Evolutionary conservation across 495 filamentous ascomycete genomes (phyloP).

Genomic region (Aspergillus kassunensis): DNA sequence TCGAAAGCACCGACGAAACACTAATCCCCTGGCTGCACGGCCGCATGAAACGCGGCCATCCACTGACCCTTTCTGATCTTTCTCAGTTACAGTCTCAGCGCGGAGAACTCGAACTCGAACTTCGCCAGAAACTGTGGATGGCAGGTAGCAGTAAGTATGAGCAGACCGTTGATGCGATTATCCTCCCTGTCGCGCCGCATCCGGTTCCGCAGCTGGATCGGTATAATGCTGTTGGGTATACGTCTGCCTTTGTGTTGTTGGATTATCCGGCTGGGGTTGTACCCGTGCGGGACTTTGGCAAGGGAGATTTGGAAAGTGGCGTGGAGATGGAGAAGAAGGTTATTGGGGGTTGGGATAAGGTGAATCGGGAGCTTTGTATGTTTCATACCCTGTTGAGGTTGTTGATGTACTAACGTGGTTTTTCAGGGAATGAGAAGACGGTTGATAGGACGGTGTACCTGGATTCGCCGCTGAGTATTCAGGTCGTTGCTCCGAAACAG

Average conservation of each 20-base stretch:
- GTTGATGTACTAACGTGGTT: conserved; percentile 1
- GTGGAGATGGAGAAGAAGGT: conserved; percentile 38
- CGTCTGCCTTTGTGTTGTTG: conserved; percentile 55
- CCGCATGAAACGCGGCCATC: conserved; percentile 40
- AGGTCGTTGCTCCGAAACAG: conserved; percentile 57
- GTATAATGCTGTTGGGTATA: conserved; percentile 61
- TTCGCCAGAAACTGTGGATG: conserved; percentile 52
- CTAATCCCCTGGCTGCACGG: conserved; percentile 56
- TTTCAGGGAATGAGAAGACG: conserved; percentile 46
- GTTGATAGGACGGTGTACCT: conserved; percentile 55
- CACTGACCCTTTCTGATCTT: conserved; percentile 40
- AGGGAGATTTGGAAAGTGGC: conserved; percentile 48
- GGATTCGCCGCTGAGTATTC: conserved; percentile 51
- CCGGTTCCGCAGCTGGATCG: conserved; percentile 60
- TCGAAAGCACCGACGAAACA: conserved; percentile 52
- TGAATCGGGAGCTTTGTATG: conserved; percentile 59
- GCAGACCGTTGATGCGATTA: conserved; percentile 48
- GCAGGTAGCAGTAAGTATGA: conserved; percentile 18
- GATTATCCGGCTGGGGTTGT: conserved; percentile 59
- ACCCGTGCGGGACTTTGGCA: conserved; percentile 47
- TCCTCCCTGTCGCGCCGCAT: conserved; percentile 55
- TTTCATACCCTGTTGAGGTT: conserved; percentile 11
- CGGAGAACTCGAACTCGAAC: conserved; percentile 46
- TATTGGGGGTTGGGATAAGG: conserved; percentile 57
- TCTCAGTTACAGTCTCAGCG: conserved; percentile 48